phyloP scores from a whole-genome alignment of 148 eudicot species.

The Cornus suecica region DNA sequence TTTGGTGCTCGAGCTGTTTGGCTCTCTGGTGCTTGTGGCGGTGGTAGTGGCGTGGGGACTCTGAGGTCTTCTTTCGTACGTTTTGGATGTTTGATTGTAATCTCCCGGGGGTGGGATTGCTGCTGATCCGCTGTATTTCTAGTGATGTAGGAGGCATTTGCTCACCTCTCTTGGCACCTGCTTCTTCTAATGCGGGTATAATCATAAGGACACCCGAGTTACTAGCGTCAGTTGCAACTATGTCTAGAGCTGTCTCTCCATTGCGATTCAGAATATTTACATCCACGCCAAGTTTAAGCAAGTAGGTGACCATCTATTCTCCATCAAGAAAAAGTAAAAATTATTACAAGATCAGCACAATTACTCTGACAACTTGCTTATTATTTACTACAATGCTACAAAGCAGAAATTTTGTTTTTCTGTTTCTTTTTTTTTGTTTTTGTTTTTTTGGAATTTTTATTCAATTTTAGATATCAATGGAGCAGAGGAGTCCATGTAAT shows the following conservation, averaged over 20 bases:
- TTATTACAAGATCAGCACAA: too few species aligned
- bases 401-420: too few species aligned
- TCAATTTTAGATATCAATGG: too few species aligned
- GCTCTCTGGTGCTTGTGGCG: constrained; percentile 9
- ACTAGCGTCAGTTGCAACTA: constrained; percentile 20
- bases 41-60: background rate
- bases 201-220: constrained; percentile 20
- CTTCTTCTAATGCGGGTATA: constrained; percentile 20
- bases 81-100: background rate
- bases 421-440: too few species aligned
- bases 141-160: constrained; percentile 14
- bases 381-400: too few species aligned
- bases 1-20: constrained; percentile 20
- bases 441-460: too few species aligned
- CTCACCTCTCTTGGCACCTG: constrained; percentile 24
- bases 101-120: background rate
- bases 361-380: too few species aligned
- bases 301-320: constrained; percentile 16
- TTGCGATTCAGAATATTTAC: constrained; percentile 20
- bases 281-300: constrained; percentile 20
- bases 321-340: background rate
- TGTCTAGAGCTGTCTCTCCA: constrained; percentile 21
- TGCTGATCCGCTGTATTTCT: constrained; percentile 15
- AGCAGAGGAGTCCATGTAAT: too few species aligned
- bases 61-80: background rate